A percentile compares a stretch with the other conserved stretches of the same genome.
Evolutionary conservation across 768 basidiomycete species (phyloP).

Genomic region (Leccinum barrowsii): DNA sequence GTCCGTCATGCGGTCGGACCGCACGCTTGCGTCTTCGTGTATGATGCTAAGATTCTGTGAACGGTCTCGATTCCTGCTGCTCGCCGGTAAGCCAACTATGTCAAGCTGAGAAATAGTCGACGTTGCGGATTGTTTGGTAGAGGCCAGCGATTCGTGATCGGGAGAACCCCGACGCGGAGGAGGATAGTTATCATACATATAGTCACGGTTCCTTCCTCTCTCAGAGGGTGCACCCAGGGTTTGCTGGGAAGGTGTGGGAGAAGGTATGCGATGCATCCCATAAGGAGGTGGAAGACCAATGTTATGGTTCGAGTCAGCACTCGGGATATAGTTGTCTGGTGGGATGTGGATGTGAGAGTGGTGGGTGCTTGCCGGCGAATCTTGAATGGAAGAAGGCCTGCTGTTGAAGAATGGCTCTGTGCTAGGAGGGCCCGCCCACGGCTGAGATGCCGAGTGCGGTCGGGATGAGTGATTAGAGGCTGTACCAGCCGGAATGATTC

Average conservation of each 20-base stretch:
- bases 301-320: slow-evolving; percentile 33
- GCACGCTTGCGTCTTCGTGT: slow-evolving; percentile 30
- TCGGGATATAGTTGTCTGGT: slow-evolving; percentile 51
- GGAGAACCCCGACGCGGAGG: slow-evolving; percentile 26
- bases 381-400: slow-evolving; percentile 20
- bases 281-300: slow-evolving; percentile 52
- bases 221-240: slow-evolving; percentile 19
- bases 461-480: slow-evolving; percentile 18
- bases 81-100: slow-evolving; percentile 25
- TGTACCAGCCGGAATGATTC: slow-evolving; percentile 6
- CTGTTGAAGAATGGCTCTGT: slow-evolving; percentile 3
- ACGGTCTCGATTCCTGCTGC: slow-evolving; percentile 20
- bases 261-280: slow-evolving; percentile 36
- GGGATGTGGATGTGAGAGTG: slow-evolving; percentile 31
- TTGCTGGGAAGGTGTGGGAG: slow-evolving; percentile 27
- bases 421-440: slow-evolving; percentile 16
- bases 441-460: slow-evolving; percentile 12
- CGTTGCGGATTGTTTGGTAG: slow-evolving; percentile 26
- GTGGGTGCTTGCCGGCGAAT: slow-evolving; percentile 14
- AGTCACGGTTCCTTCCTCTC: slow-evolving; percentile 20
- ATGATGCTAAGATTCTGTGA: slow-evolving; percentile 28
- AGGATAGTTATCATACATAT: slow-evolving; percentile 20
- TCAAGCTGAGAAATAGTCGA: slow-evolving; percentile 34
- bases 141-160: slow-evolving; percentile 26
- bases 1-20: slow-evolving; percentile 23